Evolutionary conservation across 495 filamentous ascomycete species (phyloP).

Genomic region (Parathielavia hyrcaniae): DNA sequence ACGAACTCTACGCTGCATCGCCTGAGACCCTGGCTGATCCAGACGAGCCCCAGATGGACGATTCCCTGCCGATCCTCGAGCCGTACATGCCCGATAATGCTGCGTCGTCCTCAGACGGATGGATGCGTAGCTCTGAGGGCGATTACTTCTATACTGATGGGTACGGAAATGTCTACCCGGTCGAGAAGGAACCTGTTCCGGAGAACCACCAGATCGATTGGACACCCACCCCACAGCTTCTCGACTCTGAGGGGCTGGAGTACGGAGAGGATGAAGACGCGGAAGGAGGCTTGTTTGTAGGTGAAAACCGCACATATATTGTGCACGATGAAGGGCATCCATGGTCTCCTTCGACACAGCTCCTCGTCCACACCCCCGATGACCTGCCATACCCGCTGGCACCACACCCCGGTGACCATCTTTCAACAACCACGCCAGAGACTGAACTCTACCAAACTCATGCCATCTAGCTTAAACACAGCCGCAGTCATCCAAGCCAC

Average conservation of each 20-base stretch:
- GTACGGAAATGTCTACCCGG: constrained; percentile 21
- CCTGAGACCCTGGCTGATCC: background rate
- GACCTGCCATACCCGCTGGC: background rate
- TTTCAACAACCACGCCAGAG: background rate
- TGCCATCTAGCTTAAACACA: background rate
- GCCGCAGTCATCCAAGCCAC: background rate
- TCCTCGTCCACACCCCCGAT: background rate
- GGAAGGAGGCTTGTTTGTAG: background rate
- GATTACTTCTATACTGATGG: constrained; percentile 29
- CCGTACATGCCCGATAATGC: background rate
- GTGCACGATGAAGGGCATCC: constrained; percentile 21
- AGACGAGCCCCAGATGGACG: background rate
- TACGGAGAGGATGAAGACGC: constrained; percentile 8
- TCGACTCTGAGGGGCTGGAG: background rate
- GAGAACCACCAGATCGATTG: constrained; percentile 1
- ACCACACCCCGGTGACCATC: background rate
- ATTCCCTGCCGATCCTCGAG: background rate
- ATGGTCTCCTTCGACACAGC: background rate
- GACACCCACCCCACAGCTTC: background rate
- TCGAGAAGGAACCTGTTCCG: background rate
- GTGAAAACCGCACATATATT: constrained; percentile 15
- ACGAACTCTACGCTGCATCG: background rate
- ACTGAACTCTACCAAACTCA: background rate
- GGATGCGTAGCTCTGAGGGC: constrained; percentile 19
- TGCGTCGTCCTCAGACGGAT: background rate